phyloP scores from a whole-genome alignment of 768 basidiomycete genomes.

The Cantharellus anzutake region DNA sequence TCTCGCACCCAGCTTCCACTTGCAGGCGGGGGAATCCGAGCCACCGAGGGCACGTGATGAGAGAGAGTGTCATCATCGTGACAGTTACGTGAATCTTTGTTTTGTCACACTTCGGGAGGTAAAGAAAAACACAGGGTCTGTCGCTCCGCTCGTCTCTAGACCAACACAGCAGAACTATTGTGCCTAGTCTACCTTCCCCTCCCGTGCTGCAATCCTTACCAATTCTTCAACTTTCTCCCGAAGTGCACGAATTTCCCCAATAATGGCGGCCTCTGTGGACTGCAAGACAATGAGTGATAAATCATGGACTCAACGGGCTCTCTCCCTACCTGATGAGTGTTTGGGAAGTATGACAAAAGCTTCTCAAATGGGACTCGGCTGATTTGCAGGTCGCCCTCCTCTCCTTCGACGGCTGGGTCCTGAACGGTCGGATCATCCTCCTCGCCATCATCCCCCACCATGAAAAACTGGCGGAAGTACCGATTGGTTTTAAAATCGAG shows the following conservation, averaged over 20 bases:
- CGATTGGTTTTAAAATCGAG: conserved; percentile 27
- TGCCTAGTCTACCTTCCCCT: too few relatives aligned
- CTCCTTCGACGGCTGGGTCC: conserved; percentile 42
- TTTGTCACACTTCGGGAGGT: too few relatives aligned
- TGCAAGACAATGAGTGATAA: conserved; percentile 14
- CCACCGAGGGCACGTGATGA: not conserved
- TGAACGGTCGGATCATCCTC: conserved; percentile 32
- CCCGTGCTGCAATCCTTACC: not conserved
- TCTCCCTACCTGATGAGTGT: conserved; percentile 40
- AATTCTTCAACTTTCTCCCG: conserved; percentile 25
- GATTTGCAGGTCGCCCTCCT: conserved; percentile 42
- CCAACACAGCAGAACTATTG: too few relatives aligned
- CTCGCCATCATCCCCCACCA: conserved; percentile 34
- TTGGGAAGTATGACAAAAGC: conserved; percentile 51
- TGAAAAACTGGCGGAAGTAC: conserved; percentile 56
- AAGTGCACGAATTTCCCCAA: conserved; percentile 42
- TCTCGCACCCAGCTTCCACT: not conserved
- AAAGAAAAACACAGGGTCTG: too few relatives aligned
- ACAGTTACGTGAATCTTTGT: too few relatives aligned
- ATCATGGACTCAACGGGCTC: conserved; percentile 1
- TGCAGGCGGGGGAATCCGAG: not conserved
- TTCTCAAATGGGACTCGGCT: conserved; percentile 52
- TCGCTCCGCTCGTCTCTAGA: too few relatives aligned
- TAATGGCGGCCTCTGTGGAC: conserved; percentile 51
- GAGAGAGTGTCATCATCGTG: too few relatives aligned